A percentile compares a stretch with the other conserved stretches of the same genome.
Conservation (phyloP, 768 basidiomycete species). For the Gelatoporia subvermispora region DNA sequence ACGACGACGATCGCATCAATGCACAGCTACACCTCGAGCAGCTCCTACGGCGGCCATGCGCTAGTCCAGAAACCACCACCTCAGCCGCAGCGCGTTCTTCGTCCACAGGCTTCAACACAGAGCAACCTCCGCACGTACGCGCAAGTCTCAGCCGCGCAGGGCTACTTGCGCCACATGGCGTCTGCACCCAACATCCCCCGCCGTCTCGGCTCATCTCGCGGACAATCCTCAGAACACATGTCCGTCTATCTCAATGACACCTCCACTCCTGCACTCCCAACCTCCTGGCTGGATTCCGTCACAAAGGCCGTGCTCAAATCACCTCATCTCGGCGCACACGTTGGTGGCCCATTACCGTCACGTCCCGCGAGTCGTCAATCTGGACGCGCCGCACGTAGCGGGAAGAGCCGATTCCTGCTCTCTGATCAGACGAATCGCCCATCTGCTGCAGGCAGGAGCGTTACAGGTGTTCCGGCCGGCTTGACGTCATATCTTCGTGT, state of each 20-base stretch:
- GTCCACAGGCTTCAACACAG: slow-evolving; percentile 12
- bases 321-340: slow-evolving; percentile 41
- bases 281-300: slow-evolving; percentile 70
- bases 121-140: slow-evolving; percentile 17
- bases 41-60: slow-evolving; percentile 11
- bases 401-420: slow-evolving; percentile 20
- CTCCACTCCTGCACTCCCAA: slow-evolving; percentile 49
- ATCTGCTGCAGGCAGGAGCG: slow-evolving; percentile 4
- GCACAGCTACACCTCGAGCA: slow-evolving; percentile 4
- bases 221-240: slow-evolving; percentile 8
- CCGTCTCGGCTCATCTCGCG: slow-evolving; percentile 6
- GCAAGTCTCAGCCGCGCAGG: slow-evolving; percentile 45
- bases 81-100: slow-evolving; percentile 10
- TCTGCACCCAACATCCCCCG: slow-evolving; percentile 46
- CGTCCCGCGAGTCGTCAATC: slow-evolving; percentile 12
- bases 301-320: slow-evolving; percentile 54
- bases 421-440: slow-evolving; percentile 23
- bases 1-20: slow-evolving; percentile 14
- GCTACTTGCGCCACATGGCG: slow-evolving; percentile 72
- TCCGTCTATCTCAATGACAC: slow-evolving; percentile 3
- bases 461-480: slow-evolving; percentile 12
- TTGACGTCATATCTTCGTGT: slow-evolving; percentile 22
- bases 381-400: slow-evolving; percentile 17
- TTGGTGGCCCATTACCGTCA: slow-evolving; percentile 32
- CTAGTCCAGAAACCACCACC: slow-evolving; percentile 8